Percentiles rank a stretch among this genome's conserved stretches.
Evolutionary conservation across 2,329 filamentous ascomycete species (phyloP).

Genomic region (Xylariaceae sp.): DNA sequence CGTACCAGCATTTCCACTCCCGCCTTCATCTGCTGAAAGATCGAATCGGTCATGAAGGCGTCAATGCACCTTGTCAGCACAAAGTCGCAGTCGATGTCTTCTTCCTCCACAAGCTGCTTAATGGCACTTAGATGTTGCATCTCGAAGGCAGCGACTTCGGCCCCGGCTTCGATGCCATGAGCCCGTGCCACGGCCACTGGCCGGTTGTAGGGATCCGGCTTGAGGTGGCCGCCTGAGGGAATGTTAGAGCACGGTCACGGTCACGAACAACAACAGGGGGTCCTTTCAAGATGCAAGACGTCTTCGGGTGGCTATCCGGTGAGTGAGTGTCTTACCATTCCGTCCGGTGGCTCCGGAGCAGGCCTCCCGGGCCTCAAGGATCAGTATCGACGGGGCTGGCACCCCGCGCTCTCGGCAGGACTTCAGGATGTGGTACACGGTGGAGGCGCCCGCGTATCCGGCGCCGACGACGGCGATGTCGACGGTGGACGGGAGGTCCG

Average conservation of each 20-base stretch:
- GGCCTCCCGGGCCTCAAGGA: conserved; percentile 22
- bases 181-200: conserved; percentile 8
- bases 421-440: conserved; percentile 35
- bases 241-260: neutral
- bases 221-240: conserved; percentile 17
- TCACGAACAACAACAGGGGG: too few relatives aligned
- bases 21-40: neutral
- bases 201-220: conserved; percentile 14
- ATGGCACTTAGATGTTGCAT: conserved; percentile 18
- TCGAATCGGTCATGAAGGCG: neutral
- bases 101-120: conserved; percentile 21
- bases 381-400: conserved; percentile 8
- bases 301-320: too few relatives aligned
- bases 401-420: neutral
- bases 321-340: conserved; percentile 20
- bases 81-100: conserved; percentile 28
- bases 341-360: conserved; percentile 22
- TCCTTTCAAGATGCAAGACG: too few relatives aligned
- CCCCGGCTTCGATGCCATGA: conserved; percentile 18
- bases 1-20: neutral
- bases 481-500: conserved; percentile 36
- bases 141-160: conserved; percentile 23
- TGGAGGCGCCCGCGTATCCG: conserved; percentile 44
- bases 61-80: neutral
- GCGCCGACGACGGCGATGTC: conserved; percentile 45